These are phyloP conservation scores for Boeremia exigua DNA, from an alignment of 2,329 filamentous ascomycete genomes.

Conservation along the genomic window DNA sequence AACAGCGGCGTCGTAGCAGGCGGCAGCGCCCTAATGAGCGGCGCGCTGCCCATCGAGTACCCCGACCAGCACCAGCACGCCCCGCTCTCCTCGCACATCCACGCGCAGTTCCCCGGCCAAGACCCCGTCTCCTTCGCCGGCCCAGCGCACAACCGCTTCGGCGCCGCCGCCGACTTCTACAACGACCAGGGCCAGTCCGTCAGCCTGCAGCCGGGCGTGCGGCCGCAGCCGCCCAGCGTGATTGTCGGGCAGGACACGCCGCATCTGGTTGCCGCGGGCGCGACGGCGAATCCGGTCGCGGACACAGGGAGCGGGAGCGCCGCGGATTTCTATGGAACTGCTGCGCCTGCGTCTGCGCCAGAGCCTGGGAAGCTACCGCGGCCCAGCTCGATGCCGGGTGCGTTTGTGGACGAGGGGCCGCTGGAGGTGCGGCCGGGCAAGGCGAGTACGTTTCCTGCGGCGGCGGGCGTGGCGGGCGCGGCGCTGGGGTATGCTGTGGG, in stretches of 20 bases:
- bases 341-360: conserved; percentile 25
- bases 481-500: conserved; percentile 51
- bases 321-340: conserved; percentile 59
- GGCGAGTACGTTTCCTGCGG: conserved; percentile 40
- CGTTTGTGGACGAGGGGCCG: conserved; percentile 43
- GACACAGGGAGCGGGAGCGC: conserved; percentile 67
- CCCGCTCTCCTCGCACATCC: conserved; percentile 47
- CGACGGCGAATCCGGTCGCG: conserved; percentile 59
- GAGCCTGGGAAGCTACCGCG: conserved; percentile 44
- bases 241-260: conserved; percentile 61
- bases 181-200: conserved; percentile 68
- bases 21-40: conserved; percentile 45
- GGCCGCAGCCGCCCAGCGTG: conserved; percentile 59
- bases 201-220: conserved; percentile 63
- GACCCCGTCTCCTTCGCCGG: conserved; percentile 54
- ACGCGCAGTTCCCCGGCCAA: conserved; percentile 66
- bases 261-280: conserved; percentile 62
- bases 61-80: neutral
- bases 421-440: conserved; percentile 36
- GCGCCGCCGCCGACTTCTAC: conserved; percentile 67
- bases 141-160: conserved; percentile 52
- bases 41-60: conserved; percentile 35
- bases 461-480: conserved; percentile 49
- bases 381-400: conserved; percentile 44
- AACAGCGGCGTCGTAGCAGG: conserved; percentile 43